Conservation (phyloP, 2,329 filamentous ascomycete genomes). For the Penicillium aurantiogriseum region DNA sequence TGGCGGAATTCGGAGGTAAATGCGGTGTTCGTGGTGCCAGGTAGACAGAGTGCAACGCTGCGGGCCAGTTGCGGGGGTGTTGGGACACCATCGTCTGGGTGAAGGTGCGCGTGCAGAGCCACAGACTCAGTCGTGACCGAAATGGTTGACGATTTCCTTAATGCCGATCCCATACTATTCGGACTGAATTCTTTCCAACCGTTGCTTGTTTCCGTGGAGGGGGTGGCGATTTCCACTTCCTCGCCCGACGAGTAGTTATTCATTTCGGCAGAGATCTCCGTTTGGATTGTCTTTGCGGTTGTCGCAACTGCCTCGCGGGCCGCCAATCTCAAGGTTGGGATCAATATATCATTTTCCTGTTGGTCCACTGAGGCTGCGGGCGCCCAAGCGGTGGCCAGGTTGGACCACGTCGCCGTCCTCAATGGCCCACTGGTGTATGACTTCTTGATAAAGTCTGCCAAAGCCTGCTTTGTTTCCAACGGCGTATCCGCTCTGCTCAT, state of each 20-base stretch:
- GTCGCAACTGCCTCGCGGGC: slow-evolving; percentile 42
- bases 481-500: slow-evolving; percentile 27
- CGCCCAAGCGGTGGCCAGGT: slow-evolving; percentile 41
- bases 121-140: slow-evolving; percentile 42
- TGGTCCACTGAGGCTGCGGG: slow-evolving; percentile 35
- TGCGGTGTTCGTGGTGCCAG: slow-evolving; percentile 29
- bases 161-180: slow-evolving; percentile 27
- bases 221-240: slow-evolving; percentile 10
- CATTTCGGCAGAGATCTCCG: slow-evolving; percentile 39
- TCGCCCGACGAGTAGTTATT: slow-evolving; percentile 14
- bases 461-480: slow-evolving; percentile 32
- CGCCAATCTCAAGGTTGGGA: slow-evolving; percentile 44
- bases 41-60: slow-evolving; percentile 38
- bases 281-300: slow-evolving; percentile 40
- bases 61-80: slow-evolving; percentile 38
- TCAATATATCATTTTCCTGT: slow-evolving; percentile 42
- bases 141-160: slow-evolving; percentile 42
- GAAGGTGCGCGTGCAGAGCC: slow-evolving; percentile 32
- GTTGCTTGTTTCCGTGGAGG: slow-evolving; percentile 11
- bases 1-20: slow-evolving; percentile 37
- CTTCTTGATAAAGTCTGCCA: slow-evolving; percentile 37
- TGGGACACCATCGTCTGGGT: slow-evolving; percentile 28
- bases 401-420: slow-evolving; percentile 41
- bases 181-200: slow-evolving; percentile 26
- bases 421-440: slow-evolving; percentile 42